Evolutionary conservation across 1,284 basidiomycete genomes (phyloP), one percentile per base, ranked within the genome.

Genomic region (Marasmius fiardii): DNA sequence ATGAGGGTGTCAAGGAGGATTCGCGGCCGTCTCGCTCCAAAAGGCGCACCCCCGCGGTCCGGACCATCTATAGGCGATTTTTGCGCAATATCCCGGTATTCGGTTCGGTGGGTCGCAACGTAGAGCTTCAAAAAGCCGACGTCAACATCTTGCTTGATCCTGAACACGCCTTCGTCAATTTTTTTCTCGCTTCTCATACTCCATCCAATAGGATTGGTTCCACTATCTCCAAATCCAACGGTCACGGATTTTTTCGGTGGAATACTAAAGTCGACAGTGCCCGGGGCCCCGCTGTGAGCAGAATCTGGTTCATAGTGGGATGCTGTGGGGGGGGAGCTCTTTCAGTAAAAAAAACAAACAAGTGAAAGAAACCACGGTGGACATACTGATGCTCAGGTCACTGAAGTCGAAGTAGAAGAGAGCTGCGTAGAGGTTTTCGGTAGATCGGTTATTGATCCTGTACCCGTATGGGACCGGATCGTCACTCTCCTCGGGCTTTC

Each of bases 351-450:
- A 6, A n/a, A n/a, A n/a, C n/a, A n/a, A n/a, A n/a, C n/a, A 8
- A 10, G 23, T 10, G 24, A 8, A 23, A 52, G 24, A 7, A 24
- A 37, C 11, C 43, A 18, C 24, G 3, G 44, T 1, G n/a, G 21
- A 55, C 45, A 18, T 41, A 60, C 60, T 35, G 23, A 62, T 56
- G 47, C 59, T 60, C 20, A 60, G 26, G 31, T 62, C 57, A 39
- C 52, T 54, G 43, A 56, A 41, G 49, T 60, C 51, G 39, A 60
- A 58, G 52, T 56, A 60, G 35, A 62, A 60, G n/a, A 61, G 54
- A 21, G 56, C 51, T 11, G 51, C 57, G 54, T 58, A 62, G 2
- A 62, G 33, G 33, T 56, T 45, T 18, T 49, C 14, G 33, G 50
- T 49, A 4, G 48, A 56, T 5, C 16, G 35, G 52, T 62, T 62